These are phyloP conservation scores for Botrytis cinerea DNA, from an alignment of 2,329 filamentous ascomycete genomes.

Conservation along the genomic window DNA sequence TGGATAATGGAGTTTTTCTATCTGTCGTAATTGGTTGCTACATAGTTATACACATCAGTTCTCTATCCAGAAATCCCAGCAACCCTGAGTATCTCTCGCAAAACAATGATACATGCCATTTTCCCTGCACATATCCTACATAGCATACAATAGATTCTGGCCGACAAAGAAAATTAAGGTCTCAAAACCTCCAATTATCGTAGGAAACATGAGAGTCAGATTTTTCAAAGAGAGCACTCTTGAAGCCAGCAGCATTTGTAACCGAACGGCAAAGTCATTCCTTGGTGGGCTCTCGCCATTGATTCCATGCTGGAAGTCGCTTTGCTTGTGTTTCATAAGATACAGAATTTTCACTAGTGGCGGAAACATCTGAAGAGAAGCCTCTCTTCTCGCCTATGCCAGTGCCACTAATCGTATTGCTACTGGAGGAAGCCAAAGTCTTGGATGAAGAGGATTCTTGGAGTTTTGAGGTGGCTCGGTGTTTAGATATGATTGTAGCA, in stretches of 20 bases:
- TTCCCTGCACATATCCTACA: no score
- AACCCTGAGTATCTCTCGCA: no score
- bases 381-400: neutral
- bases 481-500: neutral
- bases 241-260: no score
- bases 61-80: no score
- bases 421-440: no score
- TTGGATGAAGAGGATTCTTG: neutral
- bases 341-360: neutral
- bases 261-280: neutral
- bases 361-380: neutral
- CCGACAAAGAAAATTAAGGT: neutral
- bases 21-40: neutral
- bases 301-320: neutral
- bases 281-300: neutral
- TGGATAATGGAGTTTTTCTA: neutral
- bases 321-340: neutral
- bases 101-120: neutral
- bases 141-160: neutral
- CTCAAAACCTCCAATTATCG: neutral
- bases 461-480: neutral
- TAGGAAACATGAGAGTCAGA: neutral
- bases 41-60: neutral
- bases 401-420: neutral
- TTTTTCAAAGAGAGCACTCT: neutral